These are phyloP conservation scores for Trichosporon sp. DNA, from an alignment of 1,284 basidiomycete genomes.

Conservation along the genomic window DNA sequence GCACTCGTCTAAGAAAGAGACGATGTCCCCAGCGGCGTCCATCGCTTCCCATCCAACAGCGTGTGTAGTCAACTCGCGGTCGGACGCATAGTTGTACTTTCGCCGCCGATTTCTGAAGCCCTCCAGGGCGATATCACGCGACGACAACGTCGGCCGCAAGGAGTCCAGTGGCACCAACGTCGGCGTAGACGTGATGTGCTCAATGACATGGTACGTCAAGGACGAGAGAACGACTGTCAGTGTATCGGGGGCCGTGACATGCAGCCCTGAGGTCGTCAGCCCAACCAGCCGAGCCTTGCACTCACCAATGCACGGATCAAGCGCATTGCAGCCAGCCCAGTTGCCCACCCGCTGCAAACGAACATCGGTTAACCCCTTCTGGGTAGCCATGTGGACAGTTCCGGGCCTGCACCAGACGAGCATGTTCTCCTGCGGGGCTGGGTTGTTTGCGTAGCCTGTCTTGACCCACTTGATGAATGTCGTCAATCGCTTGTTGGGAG, in stretches of 20 bases:
- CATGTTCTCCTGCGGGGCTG: conserved; percentile 21
- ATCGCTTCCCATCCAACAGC: conserved; percentile 27
- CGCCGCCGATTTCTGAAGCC: conserved; percentile 13
- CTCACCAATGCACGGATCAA: conserved; percentile 36
- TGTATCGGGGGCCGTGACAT: conserved; percentile 17
- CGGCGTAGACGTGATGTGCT: conserved; percentile 25
- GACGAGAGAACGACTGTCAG: conserved; percentile 33
- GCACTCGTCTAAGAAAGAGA: conserved; percentile 37
- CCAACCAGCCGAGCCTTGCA: background rate
- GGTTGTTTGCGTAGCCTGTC: background rate
- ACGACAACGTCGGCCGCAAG: conserved; percentile 25
- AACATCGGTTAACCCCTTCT: conserved; percentile 3
- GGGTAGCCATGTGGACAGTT: conserved; percentile 29
- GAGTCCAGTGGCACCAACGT: conserved; percentile 22
- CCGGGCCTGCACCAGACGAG: conserved; percentile 41
- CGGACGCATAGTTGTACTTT: conserved; percentile 9
- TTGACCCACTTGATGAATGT: conserved; percentile 33
- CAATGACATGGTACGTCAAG: conserved; percentile 36
- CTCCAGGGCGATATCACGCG: conserved; percentile 37
- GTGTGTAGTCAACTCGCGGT: conserved; percentile 18
- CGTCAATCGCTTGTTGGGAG: conserved; percentile 26
- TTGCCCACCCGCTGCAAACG: conserved; percentile 34
- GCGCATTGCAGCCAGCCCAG: conserved; percentile 41
- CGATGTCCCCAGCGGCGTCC: conserved; percentile 23
- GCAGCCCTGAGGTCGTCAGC: conserved; percentile 27